phyloP scores from a whole-genome alignment of 768 basidiomycete genomes.

The Lactarius vividus region DNA sequence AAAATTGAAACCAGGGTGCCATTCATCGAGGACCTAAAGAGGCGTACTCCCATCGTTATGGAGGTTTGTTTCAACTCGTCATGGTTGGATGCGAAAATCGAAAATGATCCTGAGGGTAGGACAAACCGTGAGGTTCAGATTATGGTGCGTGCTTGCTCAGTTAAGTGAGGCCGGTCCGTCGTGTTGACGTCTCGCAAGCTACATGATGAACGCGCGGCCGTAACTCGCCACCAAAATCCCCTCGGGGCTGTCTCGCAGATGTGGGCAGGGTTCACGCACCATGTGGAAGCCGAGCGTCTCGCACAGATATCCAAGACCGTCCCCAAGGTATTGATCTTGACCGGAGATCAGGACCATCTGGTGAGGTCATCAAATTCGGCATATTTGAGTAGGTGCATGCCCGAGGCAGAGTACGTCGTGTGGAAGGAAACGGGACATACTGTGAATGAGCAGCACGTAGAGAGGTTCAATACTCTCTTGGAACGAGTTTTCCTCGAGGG shows the following conservation, averaged over 20 bases:
- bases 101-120: too few relatives aligned
- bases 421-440: slow-evolving; percentile 68
- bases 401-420: slow-evolving; percentile 46
- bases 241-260: slow-evolving; percentile 73
- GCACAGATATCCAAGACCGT: slow-evolving; percentile 45
- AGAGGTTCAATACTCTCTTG: slow-evolving; percentile 54
- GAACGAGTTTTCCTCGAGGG: slow-evolving; percentile 49
- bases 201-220: slow-evolving; percentile 43
- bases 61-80: too few relatives aligned
- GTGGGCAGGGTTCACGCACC: slow-evolving; percentile 63
- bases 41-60: too few relatives aligned
- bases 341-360: slow-evolving; percentile 64
- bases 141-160: slow-evolving; percentile 36
- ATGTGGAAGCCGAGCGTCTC: slow-evolving; percentile 41
- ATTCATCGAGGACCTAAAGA: too few relatives aligned
- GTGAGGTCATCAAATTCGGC: slow-evolving; percentile 51
- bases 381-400: slow-evolving; percentile 42
- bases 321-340: slow-evolving; percentile 66
- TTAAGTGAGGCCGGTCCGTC: neutral
- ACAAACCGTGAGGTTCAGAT: too few relatives aligned
- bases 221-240: slow-evolving; percentile 57
- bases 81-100: too few relatives aligned
- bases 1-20: too few relatives aligned
- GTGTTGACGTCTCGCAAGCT: slow-evolving; percentile 36
- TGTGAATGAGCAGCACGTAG: slow-evolving; percentile 48